These are phyloP conservation scores for Didymella pinodella DNA, from an alignment of 2,329 filamentous ascomycete species.

Conservation along the genomic window DNA sequence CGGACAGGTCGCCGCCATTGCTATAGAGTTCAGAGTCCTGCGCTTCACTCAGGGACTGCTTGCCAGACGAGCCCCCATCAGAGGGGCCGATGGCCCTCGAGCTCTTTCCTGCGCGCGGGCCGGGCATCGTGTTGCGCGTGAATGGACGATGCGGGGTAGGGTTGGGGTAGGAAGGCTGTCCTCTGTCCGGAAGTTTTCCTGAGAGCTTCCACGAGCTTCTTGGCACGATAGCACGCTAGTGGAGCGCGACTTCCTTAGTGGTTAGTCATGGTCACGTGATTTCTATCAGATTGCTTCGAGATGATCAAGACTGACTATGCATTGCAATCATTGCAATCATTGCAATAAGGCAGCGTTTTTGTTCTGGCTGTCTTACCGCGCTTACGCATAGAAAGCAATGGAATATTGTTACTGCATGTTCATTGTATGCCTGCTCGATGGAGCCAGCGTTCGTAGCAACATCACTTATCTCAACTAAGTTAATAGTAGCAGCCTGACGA, in stretches of 20 bases:
- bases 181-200: conserved; percentile 18
- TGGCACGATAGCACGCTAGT: conserved; percentile 19
- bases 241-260: conserved; percentile 9
- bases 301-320: neutral
- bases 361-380: neutral
- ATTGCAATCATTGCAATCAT: neutral
- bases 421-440: neutral
- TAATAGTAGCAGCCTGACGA: neutral
- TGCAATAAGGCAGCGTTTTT: neutral
- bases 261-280: conserved; percentile 8
- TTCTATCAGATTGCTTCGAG: neutral
- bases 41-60: conserved; percentile 87
- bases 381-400: neutral
- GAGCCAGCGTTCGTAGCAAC: neutral
- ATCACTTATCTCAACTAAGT: neutral
- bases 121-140: conserved; percentile 46
- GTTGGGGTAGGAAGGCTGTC: conserved; percentile 4
- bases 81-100: conserved; percentile 79
- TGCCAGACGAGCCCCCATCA: conserved; percentile 82
- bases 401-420: too few relatives aligned
- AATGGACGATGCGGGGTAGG: conserved; percentile 19
- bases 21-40: conserved; percentile 88
- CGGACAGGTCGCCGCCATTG: conserved; percentile 78
- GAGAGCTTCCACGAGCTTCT: conserved; percentile 20
- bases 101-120: conserved; percentile 67